Conservation (phyloP, 768 basidiomycete genomes). For the Phlegmacium glaucopus region DNA sequence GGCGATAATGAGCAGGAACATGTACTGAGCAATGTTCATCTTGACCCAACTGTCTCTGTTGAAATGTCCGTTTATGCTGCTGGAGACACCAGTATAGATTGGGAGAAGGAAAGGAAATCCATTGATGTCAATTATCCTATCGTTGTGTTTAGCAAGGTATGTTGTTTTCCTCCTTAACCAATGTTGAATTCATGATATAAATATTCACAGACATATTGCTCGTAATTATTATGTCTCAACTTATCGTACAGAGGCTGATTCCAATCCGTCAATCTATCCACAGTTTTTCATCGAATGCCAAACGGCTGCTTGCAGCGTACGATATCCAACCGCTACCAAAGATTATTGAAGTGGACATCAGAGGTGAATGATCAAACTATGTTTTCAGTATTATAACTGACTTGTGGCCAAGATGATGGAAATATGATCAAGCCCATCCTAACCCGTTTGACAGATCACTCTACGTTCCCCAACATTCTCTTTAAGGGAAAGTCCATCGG, state of each 20-base stretch:
- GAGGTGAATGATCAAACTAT: slow-evolving; percentile 36
- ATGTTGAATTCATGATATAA: background rate
- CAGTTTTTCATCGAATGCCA: slow-evolving; percentile 62
- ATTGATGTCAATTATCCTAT: slow-evolving; percentile 56
- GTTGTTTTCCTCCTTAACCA: slow-evolving; percentile 13
- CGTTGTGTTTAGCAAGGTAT: slow-evolving; percentile 80
- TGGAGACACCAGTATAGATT: slow-evolving; percentile 39
- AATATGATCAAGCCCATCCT: slow-evolving; percentile 63
- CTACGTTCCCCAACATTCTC: slow-evolving; percentile 77
- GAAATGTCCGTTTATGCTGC: slow-evolving; percentile 53
- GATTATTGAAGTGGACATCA: slow-evolving; percentile 72
- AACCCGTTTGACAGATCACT: slow-evolving; percentile 57
- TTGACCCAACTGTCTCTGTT: slow-evolving; percentile 48
- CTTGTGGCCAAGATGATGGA: slow-evolving; percentile 47
- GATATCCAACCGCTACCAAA: slow-evolving; percentile 61
- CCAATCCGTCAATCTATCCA: slow-evolving; percentile 2
- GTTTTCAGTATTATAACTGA: background rate
- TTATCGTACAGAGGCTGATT: no score
- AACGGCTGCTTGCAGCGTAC: slow-evolving; percentile 58
- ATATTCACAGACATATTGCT: slow-evolving; percentile 61
- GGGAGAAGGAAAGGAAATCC: slow-evolving; percentile 36
- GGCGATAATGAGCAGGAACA: slow-evolving; percentile 40
- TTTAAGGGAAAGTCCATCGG: slow-evolving; percentile 61
- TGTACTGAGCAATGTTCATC: slow-evolving; percentile 33
- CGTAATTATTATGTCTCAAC: slow-evolving; percentile 41